Evolutionary conservation across 2,329 filamentous ascomycete genomes (phyloP).

Genomic region (Mollisia scopiformis): DNA sequence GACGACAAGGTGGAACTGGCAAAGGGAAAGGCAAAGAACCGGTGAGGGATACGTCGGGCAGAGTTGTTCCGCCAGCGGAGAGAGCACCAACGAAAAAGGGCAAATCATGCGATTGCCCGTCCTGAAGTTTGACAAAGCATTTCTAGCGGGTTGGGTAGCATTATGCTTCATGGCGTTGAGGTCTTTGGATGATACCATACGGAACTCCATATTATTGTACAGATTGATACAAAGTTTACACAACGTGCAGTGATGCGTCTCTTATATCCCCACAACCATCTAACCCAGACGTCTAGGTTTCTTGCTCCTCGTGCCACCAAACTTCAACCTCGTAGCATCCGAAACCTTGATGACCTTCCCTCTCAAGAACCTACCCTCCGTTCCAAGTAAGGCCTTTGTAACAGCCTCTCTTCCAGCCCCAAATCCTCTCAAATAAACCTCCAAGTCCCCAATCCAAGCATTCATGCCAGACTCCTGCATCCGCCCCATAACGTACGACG

Average conservation of each 20-base stretch:
- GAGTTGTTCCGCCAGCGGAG: constrained; percentile 55
- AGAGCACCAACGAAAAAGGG: constrained; percentile 45
- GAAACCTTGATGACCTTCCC: constrained; percentile 77
- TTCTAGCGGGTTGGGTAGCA: background rate
- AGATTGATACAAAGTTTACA: constrained; percentile 16
- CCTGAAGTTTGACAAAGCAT: constrained; percentile 2
- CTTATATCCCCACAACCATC: constrained; percentile 16
- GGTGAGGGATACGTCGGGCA: constrained; percentile 53
- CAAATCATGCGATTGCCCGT: constrained; percentile 17
- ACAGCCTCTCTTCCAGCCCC: constrained; percentile 86
- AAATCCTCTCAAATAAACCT: constrained; percentile 84
- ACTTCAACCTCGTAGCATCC: constrained; percentile 89
- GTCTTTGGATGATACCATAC: constrained; percentile 21
- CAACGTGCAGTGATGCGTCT: constrained; percentile 5
- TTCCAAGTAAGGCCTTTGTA: constrained; percentile 84
- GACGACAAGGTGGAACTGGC: constrained; percentile 39
- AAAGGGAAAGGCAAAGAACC: constrained; percentile 40
- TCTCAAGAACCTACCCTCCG: constrained; percentile 77
- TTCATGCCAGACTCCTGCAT: constrained; percentile 83
- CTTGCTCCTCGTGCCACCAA: constrained; percentile 88
- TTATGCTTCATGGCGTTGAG: constrained; percentile 17
- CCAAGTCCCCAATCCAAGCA: constrained; percentile 73
- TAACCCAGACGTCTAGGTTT: constrained; percentile 75
- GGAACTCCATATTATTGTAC: constrained; percentile 20
- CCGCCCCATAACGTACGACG: constrained; percentile 79